These are phyloP conservation scores for Talaromyces thailandensis DNA, from an alignment of 495 filamentous ascomycete genomes.

Conservation along the genomic window DNA sequence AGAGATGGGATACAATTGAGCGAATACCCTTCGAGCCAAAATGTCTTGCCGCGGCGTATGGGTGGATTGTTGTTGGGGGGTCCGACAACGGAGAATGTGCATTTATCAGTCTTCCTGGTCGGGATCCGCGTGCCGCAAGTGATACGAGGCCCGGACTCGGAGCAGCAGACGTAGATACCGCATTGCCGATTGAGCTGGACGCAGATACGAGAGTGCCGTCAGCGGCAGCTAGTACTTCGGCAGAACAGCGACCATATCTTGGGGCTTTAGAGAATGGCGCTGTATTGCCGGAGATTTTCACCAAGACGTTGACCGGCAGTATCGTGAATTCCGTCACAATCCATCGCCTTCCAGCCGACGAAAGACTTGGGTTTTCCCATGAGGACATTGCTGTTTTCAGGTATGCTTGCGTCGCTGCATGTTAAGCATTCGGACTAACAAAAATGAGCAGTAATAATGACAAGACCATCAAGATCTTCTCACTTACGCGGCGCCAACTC, in stretches of 20 bases:
- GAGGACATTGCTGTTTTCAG: conserved; percentile 60
- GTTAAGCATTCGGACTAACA: conserved; percentile 10
- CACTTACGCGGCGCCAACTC: conserved; percentile 51
- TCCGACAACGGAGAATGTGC: conserved; percentile 73
- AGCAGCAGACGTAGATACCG: conserved; percentile 48
- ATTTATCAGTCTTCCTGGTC: conserved; percentile 54
- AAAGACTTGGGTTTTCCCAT: conserved; percentile 32
- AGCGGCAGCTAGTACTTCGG: conserved; percentile 14
- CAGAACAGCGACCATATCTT: conserved; percentile 19
- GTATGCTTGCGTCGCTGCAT: conserved; percentile 21
- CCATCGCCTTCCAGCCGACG: conserved; percentile 45
- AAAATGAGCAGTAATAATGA: conserved; percentile 63
- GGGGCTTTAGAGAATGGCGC: conserved; percentile 15
- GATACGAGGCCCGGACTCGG: conserved; percentile 25
- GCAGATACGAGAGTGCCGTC: conserved; percentile 20
- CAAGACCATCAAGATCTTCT: conserved; percentile 70
- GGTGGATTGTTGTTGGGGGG: conserved; percentile 87
- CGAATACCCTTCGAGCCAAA: conserved; percentile 71
- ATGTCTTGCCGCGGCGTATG: conserved; percentile 75
- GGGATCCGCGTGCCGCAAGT: conserved; percentile 18
- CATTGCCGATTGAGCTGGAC: conserved; percentile 50
- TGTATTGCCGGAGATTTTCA: conserved; percentile 35
- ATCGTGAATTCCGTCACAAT: conserved; percentile 70
- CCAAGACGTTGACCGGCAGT: conserved; percentile 43
- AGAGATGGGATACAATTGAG: conserved; percentile 66